Base-by-base conservation (phyloP, 208 protist genomes). In the Trypanosomatidae sp. region DNA sequence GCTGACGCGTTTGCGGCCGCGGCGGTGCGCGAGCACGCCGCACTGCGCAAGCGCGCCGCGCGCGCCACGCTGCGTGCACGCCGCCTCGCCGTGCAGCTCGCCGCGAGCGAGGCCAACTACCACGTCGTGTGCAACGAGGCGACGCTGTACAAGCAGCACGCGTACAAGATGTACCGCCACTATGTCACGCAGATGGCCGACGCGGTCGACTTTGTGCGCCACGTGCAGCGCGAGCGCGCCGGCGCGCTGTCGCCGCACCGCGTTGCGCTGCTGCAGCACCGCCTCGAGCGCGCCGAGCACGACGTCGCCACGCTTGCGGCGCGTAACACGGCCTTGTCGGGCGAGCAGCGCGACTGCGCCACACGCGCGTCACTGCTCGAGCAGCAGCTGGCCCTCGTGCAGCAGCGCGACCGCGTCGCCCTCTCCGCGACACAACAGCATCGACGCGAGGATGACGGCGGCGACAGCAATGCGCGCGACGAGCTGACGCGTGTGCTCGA, bases 91-190 rank as follows among this genome's bases (percentile, higher is more conserved):
- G 67, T 93, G 44, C 79, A 88, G 43, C 69, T 93, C 13, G 68
- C 64, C 10, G 84, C 80, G 5, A 77, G 74, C 1, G 84, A 93
- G 56, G 79, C 84, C 7, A 93, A 93, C 66, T 71, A 78, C 40
- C 74, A 79, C 30, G 75, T 93, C 5, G 77, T 84, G 32, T 50
- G 71, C 22, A 93, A 93, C 60, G 84, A 93, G 63, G 84, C 79
- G 11, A 87, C 51, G 2, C 42, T 61, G 33, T 89, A 93, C 67
- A 89, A 85, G 44, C 68, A 79, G 5, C 76, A 66, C 28, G 84
- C 84, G 1, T 86, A 88, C 44, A 76, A 80, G 5, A 61, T 93
- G 23, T 93, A 88, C 48, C 72, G 77, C 21, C 62, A 66, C 27
- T 93, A 89, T 55, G 80, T 85, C 19, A 63, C 70, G 21, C 62